Conservation (phyloP, 306 rosid genomes). For the Pyrus pyrifolia region DNA sequence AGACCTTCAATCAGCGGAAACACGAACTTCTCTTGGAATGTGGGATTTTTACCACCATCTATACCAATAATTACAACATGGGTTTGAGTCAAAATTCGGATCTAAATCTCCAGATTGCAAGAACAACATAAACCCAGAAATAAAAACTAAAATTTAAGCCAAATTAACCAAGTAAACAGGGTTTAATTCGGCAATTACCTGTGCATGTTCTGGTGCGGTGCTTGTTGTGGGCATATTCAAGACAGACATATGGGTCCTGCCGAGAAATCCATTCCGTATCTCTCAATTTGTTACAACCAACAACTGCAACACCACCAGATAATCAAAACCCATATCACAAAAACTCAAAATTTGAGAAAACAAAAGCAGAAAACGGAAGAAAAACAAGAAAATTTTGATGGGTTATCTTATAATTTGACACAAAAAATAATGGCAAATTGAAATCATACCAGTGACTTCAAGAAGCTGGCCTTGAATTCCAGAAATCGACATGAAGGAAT, state of each 20-base stretch:
- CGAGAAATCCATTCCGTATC: slow-evolving; percentile 85
- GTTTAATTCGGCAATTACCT: slow-evolving; percentile 23
- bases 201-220: slow-evolving; percentile 75
- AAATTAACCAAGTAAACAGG: neutral
- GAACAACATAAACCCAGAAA: neutral
- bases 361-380: neutral
- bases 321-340: neutral
- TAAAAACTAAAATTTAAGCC: neutral
- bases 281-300: slow-evolving; percentile 67
- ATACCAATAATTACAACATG: slow-evolving; percentile 1
- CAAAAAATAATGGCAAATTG: neutral
- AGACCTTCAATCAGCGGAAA: slow-evolving; percentile 74
- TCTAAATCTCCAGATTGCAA: neutral
- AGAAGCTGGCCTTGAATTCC: slow-evolving; percentile 67
- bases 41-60: slow-evolving; percentile 75
- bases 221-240: slow-evolving; percentile 63
- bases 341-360: neutral
- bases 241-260: slow-evolving; percentile 79
- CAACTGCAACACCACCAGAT: slow-evolving; percentile 34
- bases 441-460: slow-evolving; percentile 58
- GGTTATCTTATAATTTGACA: neutral
- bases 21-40: slow-evolving; percentile 70
- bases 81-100: slow-evolving; percentile 7
- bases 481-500: slow-evolving; percentile 41
- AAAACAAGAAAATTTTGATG: neutral